A percentile compares a stretch with the other conserved stretches of the same genome.
Conservation (phyloP, 176 grass and related monocot species). For the Cocos nucifera region DNA sequence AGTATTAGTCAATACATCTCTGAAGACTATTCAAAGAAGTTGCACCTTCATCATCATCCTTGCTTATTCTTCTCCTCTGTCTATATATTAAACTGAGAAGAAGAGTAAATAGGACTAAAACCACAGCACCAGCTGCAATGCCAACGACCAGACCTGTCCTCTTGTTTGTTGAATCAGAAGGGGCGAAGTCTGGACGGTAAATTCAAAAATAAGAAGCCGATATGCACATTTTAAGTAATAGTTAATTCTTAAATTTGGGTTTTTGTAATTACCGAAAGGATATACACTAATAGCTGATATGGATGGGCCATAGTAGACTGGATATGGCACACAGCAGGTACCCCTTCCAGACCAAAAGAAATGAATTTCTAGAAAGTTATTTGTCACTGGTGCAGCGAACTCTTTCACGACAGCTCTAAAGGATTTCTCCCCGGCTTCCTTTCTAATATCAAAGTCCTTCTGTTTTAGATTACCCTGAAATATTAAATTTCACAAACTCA, state of each 20-base stretch:
- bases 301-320: slow-evolving; percentile 20
- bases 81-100: background rate
- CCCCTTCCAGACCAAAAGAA: slow-evolving; percentile 34
- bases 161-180: slow-evolving; percentile 6
- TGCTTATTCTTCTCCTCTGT: background rate
- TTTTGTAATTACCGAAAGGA: slow-evolving; percentile 15
- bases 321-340: slow-evolving; percentile 15
- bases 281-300: slow-evolving; percentile 28
- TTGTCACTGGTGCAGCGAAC: slow-evolving; percentile 20
- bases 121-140: slow-evolving; percentile 3
- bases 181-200: background rate
- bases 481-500: too few relatives aligned
- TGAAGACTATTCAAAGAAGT: background rate
- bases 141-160: slow-evolving; percentile 16
- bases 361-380: slow-evolving; percentile 36
- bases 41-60: background rate
- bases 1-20: background rate
- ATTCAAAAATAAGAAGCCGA: background rate
- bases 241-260: background rate
- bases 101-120: slow-evolving; percentile 3
- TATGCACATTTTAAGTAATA: background rate
- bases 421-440: too few relatives aligned
- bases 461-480: too few relatives aligned
- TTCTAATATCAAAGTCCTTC: too few relatives aligned
- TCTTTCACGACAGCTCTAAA: too few relatives aligned